Conservation (phyloP, 257 asterid species). For the Catharanthus roseus region DNA sequence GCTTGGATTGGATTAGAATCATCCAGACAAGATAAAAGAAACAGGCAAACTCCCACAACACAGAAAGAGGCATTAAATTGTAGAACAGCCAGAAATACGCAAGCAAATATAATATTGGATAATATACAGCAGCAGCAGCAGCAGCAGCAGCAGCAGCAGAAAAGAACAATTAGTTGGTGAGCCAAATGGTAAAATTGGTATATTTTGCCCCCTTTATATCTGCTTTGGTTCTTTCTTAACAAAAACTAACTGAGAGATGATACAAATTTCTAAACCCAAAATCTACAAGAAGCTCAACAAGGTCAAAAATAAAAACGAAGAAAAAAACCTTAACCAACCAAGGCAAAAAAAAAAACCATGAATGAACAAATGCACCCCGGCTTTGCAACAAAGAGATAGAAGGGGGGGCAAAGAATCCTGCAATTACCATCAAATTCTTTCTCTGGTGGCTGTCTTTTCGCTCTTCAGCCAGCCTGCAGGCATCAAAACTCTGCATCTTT, state of each 20-base stretch:
- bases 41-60: neutral
- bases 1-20: too few relatives aligned
- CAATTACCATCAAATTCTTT: slow-evolving; percentile 22
- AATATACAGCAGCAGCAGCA: slow-evolving; percentile 54
- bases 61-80: slow-evolving; percentile 1
- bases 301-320: slow-evolving; percentile 24
- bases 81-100: slow-evolving; percentile 29
- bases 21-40: neutral
- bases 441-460: slow-evolving; percentile 18
- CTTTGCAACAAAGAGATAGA: slow-evolving; percentile 36
- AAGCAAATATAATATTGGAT: slow-evolving; percentile 12
- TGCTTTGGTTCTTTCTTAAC: slow-evolving; percentile 45
- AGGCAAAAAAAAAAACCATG: slow-evolving; percentile 42
- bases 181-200: slow-evolving; percentile 23
- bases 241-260: slow-evolving; percentile 39
- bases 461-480: slow-evolving; percentile 13
- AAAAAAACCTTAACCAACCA: slow-evolving; percentile 50
- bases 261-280: slow-evolving; percentile 43
- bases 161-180: slow-evolving; percentile 27
- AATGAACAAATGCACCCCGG: slow-evolving; percentile 50
- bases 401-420: slow-evolving; percentile 35
- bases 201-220: slow-evolving; percentile 24
- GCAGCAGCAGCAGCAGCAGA: too few relatives aligned
- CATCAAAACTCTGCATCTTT: slow-evolving; percentile 21
- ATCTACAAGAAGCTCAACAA: slow-evolving; percentile 45